Percentiles rank a stretch among this genome's conserved stretches.
Conservation (phyloP, 495 filamentous ascomycete genomes). For the Ascobolus immersus region DNA sequence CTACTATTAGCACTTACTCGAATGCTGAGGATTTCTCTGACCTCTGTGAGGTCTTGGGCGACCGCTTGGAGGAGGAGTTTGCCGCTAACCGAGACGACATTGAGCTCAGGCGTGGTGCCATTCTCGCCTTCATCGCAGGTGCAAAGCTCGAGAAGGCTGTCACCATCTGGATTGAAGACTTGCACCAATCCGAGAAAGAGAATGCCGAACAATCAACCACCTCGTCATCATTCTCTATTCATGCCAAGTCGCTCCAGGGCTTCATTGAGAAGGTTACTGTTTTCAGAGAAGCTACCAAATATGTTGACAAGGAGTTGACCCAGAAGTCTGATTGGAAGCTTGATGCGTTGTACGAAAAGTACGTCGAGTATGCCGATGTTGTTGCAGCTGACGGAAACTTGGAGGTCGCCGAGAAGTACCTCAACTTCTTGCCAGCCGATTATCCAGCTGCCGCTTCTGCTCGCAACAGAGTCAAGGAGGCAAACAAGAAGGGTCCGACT, state of each 20-base stretch:
- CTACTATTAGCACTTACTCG: slow-evolving; percentile 79
- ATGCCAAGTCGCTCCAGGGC: slow-evolving; percentile 63
- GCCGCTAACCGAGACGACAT: slow-evolving; percentile 21
- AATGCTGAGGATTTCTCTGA: slow-evolving; percentile 76
- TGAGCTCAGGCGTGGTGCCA: slow-evolving; percentile 55
- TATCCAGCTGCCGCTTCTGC: slow-evolving; percentile 79
- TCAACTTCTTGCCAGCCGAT: slow-evolving; percentile 60
- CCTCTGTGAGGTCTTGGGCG: slow-evolving; percentile 85
- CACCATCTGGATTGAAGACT: slow-evolving; percentile 70
- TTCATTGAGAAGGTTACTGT: slow-evolving; percentile 97
- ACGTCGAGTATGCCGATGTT: slow-evolving; percentile 89
- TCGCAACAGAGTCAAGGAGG: slow-evolving; percentile 61
- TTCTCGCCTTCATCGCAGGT: slow-evolving; percentile 84
- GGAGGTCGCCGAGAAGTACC: slow-evolving; percentile 65
- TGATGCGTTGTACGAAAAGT: slow-evolving; percentile 68
- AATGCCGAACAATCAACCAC: slow-evolving; percentile 41
- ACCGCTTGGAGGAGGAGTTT: slow-evolving; percentile 56
- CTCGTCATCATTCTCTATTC: slow-evolving; percentile 62
- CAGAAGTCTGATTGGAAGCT: slow-evolving; percentile 69
- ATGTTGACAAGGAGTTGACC: slow-evolving; percentile 48
- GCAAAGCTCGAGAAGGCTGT: slow-evolving; percentile 95
- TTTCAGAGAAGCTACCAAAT: slow-evolving; percentile 83
- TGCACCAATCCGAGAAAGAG: slow-evolving; percentile 64
- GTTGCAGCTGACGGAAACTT: slow-evolving; percentile 75
- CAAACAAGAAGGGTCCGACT: slow-evolving; percentile 40